phyloP scores from a whole-genome alignment of 148 eudicot species.

The Pharnaceum exiguum region DNA sequence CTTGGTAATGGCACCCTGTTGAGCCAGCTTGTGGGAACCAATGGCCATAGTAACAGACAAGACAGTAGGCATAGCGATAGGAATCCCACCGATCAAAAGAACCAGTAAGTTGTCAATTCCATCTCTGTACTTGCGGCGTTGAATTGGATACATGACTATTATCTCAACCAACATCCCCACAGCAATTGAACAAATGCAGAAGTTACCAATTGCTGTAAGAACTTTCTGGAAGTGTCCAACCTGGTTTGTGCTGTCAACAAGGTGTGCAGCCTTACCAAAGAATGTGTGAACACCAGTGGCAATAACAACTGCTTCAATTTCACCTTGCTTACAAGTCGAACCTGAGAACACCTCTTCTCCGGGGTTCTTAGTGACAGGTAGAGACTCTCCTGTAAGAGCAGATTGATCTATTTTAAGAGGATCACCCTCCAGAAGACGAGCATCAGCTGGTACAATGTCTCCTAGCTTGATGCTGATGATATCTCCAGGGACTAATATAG shows the following conservation, averaged over 20 bases:
- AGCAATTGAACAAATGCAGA: slow-evolving; percentile 62
- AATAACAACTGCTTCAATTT: slow-evolving; percentile 66
- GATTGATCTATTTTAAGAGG: slow-evolving; percentile 67
- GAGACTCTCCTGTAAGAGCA: slow-evolving; percentile 67
- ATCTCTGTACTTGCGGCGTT: slow-evolving; percentile 46
- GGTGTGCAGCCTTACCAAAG: slow-evolving; percentile 81
- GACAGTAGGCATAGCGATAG: slow-evolving; percentile 74
- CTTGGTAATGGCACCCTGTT: slow-evolving; percentile 76
- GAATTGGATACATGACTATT: slow-evolving; percentile 55
- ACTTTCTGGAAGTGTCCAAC: slow-evolving; percentile 79
- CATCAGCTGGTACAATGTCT: slow-evolving; percentile 74
- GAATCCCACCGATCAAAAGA: slow-evolving; percentile 66
- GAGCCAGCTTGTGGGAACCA: slow-evolving; percentile 63
- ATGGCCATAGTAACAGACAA: slow-evolving; percentile 76
- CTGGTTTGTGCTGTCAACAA: slow-evolving; percentile 64
- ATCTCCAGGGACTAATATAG: slow-evolving; percentile 66
- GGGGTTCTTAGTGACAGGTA: slow-evolving; percentile 58
- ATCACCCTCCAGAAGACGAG: slow-evolving; percentile 70
- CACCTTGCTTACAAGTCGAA: slow-evolving; percentile 73
- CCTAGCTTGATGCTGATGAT: slow-evolving; percentile 64
- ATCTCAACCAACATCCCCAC: slow-evolving; percentile 57
- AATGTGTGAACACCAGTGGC: slow-evolving; percentile 75
- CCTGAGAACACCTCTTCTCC: slow-evolving; percentile 69
- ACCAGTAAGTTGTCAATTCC: slow-evolving; percentile 66
- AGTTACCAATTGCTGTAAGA: slow-evolving; percentile 62